Evolutionary conservation across 2,329 filamentous ascomycete species (phyloP), one percentile per base, ranked within the genome.

Genomic region (Aspergillus sp.): DNA sequence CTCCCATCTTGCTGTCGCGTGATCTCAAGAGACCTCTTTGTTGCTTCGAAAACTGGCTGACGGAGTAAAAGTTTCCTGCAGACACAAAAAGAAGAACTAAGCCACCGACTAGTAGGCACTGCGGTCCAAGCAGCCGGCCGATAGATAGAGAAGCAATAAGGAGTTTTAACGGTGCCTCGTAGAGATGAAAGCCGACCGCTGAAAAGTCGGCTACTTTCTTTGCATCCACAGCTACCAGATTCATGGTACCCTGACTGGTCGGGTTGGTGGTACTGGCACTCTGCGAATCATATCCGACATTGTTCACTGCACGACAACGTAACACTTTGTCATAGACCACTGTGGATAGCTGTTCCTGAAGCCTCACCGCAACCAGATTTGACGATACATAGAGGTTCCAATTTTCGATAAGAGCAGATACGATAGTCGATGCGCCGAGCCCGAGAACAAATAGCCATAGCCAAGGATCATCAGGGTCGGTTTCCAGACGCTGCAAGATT

Each of bases 131-230:
- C 21, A 55, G n/a, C 9, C 39, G 53, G 13, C 39, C 53, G 12
- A 55, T 55, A 2, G 53, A 32, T 12, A 55, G 32, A 12, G 53
- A 39, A 15, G 53, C 53, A 17, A 55, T 43, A 5, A 12, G 5
- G 8, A 55, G 25, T 10, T 45, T 55, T 6, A 55, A 12, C 1
- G 53, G 53, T 17, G 53, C 53, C 10, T 55, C 53, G 9, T 30
- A 45, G 4, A 55, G 53, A 13, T 45, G 39, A 15, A 55, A 55
- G 3, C 25, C 23, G 2, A 55, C 13, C 1, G 53, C 53, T 9
- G 53, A 55, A n/a, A 55, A 55, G 17, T 55, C 53, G 1, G 53
- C 53, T 13, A 55, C 53, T 28, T 45, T 45, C 19, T 55, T 55
- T n/a, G 53, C 39, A 55, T 55, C 53, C 10, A 55, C 53, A 2